Evolutionary conservation across 1,284 basidiomycete genomes (phyloP), one percentile per base, ranked within the genome.

Genomic region (Trichosporon coremiiforme): DNA sequence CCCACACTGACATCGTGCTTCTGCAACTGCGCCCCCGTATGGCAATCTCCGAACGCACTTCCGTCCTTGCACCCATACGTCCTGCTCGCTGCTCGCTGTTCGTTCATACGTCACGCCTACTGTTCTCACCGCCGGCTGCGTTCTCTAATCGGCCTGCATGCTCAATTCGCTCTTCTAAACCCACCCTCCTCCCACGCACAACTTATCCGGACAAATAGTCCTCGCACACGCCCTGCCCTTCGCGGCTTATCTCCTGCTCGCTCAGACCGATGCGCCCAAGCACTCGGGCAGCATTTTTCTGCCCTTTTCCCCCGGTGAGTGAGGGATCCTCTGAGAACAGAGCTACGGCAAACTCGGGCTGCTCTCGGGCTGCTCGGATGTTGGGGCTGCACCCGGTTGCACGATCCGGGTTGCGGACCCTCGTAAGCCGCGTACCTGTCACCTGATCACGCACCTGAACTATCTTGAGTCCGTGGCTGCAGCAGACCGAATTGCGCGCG

Each of bases 221-320:
- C 70, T 77, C 45, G 66, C 73, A 10, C 74, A 76, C 64, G 71
- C 73, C 1, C 69, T 76, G n/a, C 75, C 76, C 9, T 72, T 71
- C 5, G 67, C 74, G 20, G 68, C 74, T 12, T 77, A 77, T 63
- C 73, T 77, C 38, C 67, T 74, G 4, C 73, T 77, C 64, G 75
- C 75, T 22, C 76, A 77, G 70, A 71, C 70, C 33, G 72, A 76
- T 60, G 70, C 72, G 45, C 76, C 76, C 29, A 66, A 70, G 33
- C 71, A 75, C 33, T 65, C 67, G 5, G 66, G 68, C 65, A 62
- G 64, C 31, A 69, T 75, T 47, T 77, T 77, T 68, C 72, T 77
- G 20, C 75, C 75, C 8, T 68, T 76, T 35, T 72, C 73, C 53
- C 76, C 75, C 22, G 70, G 76, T 77, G 63, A 36, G 76, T 72